Base-by-base conservation (phyloP, 2,329 filamentous ascomycete genomes). In the Zymoseptoria ardabiliae region DNA sequence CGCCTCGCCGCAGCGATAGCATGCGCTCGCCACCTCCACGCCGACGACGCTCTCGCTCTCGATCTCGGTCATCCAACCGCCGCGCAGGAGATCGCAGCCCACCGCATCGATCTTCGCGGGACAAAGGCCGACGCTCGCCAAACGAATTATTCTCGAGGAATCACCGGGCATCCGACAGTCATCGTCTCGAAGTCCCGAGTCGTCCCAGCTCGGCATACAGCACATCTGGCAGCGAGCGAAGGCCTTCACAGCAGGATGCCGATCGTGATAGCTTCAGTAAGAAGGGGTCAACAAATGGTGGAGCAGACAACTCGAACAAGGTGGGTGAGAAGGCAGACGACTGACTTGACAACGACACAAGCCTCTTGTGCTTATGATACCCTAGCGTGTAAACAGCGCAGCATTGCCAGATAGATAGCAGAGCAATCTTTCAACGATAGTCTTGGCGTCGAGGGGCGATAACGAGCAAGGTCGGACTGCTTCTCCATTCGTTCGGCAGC, bases 1-100 rank as follows among this genome's bases (percentile, higher is more conserved):
- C 74, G 89, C 68, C 86, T 86, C 13, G 91, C 90, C 73, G 25
- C 50, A 58, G 97, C 91, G 53, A 82, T 81, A 57, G 96, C 85
- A 63, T 63, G 53, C 64, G 62, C 60, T 62, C 67, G 97, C 90
- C 72, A 95, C 90, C 54, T 86, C 85, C 70, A 96, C 97, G 58
- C 96, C 81, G 66, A 92, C 87, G 64, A 90, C 85, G 2, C 91
- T 61, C 58, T 22, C 59, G 56, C 21, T 54, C 62, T 11, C 62
- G 57, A 20, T 61, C 55, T 10, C 50, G 55, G 48, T 63, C 62
- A 52, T 54, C 60, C 35, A 55, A 55, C 13, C 58, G 54, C 17
- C 54, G 54, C 25, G 28, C 50, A 49, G 57, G 62, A 30, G 52
- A 59, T 54, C 50, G 54, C 25, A 58, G 61, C 23, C 61, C 63